phyloP scores from a whole-genome alignment of 768 basidiomycete genomes.

The Paxillus rubicundulus region DNA sequence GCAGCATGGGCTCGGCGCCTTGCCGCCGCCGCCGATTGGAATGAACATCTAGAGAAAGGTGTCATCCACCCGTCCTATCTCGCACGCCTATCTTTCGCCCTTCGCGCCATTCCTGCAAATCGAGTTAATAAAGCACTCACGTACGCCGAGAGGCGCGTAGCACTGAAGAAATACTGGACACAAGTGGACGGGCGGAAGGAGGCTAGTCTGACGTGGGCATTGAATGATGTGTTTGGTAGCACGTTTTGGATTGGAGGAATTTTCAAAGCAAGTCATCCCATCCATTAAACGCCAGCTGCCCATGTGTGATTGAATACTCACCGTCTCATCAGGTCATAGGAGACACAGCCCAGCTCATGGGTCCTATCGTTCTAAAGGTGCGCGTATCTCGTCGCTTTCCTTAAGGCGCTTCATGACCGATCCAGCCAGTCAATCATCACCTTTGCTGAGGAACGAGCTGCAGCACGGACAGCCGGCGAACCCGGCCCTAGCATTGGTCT shows the following conservation, averaged over 20 bases:
- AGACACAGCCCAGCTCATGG: conserved; percentile 61
- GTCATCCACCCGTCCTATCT: conserved; percentile 40
- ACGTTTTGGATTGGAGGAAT: conserved; percentile 63
- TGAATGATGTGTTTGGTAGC: conserved; percentile 57
- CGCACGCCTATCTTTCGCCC: conserved; percentile 41
- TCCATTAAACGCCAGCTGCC: background rate
- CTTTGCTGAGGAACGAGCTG: conserved; percentile 49
- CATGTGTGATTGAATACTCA: background rate
- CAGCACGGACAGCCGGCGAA: conserved; percentile 36
- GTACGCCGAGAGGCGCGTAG: conserved; percentile 25
- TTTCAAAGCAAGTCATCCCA: conserved; percentile 41
- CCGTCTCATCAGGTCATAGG: conserved; percentile 45
- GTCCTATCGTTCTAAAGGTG: conserved; percentile 60
- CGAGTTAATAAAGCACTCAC: conserved; percentile 7
- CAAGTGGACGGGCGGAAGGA: conserved; percentile 42
- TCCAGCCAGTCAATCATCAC: conserved; percentile 52
- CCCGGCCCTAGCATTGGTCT: conserved; percentile 43
- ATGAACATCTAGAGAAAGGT: conserved; percentile 45
- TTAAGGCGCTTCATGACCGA: background rate
- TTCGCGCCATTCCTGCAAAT: conserved; percentile 17
- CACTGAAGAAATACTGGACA: conserved; percentile 44
- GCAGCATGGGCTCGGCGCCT: conserved; percentile 51
- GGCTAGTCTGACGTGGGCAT: conserved; percentile 55
- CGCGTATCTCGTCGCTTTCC: background rate
- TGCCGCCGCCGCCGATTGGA: conserved; percentile 53